Base-by-base conservation (phyloP, 163 green algal genomes). In the Scenedesmus sp. region DNA sequence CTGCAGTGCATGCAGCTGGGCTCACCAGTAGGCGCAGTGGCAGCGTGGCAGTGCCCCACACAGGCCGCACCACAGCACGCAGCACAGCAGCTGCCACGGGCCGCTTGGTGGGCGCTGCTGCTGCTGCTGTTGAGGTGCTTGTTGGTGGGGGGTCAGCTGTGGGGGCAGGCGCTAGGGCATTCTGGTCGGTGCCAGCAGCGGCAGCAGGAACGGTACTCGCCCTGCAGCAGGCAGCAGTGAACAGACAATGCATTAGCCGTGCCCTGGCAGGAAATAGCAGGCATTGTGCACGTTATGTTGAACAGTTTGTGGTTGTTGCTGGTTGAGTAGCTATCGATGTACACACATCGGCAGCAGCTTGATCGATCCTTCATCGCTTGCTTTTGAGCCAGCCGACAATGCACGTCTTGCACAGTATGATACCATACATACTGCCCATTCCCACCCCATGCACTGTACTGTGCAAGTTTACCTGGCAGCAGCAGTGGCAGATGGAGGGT, bases 21-120 rank as follows among this genome's bases (percentile, higher is more conserved):
- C 85, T 90, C 76, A 91, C 87, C 87, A 91, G 57, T 2, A 91
- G 15, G 8, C 83, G 83, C 20, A 91, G 56, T 15, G 87, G 87
- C 0, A 91, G 74, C 55, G 57, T 81, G 6, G 74, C 76, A 52
- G 70, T 73, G 46, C 6, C 81, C 74, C 26, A 62, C 8, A 91
- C 56, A 52, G 87, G 55, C n/a, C 87, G 70, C 23, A 74, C 46
- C 54, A 74, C 54, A 74, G 87, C 52, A 12, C 46, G 15, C 76
- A 62, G 34, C 64, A 82, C 59, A 74, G 73, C 13, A 26, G 56
- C 66, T 34, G 66, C 66, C 66, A 18, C 86, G 57, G 62, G n/a
- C 2, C 16, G 16, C 46, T 8, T 59, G 16, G 34, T 54, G 26
- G 86, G 13, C 52, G 2, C 66, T 13, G 23, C 70, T 73, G 55